A percentile compares a stretch with the other conserved stretches of the same genome.
Evolutionary conservation across 2,329 filamentous ascomycete species (phyloP).

Genomic region (Pestalotiopsis sp.): DNA sequence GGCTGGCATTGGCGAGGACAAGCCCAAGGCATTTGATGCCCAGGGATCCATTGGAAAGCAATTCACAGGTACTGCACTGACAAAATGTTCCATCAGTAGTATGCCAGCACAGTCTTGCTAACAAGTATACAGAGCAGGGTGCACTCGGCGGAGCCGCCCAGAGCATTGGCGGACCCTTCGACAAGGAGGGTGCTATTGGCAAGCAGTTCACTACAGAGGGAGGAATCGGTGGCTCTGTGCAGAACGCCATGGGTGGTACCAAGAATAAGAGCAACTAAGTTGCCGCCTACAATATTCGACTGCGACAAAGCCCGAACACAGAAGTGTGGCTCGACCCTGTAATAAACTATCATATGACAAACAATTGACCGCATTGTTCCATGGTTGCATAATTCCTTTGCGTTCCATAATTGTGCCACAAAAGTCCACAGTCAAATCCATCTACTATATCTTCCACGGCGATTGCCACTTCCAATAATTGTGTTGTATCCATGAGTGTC

Average conservation of each 20-base stretch:
- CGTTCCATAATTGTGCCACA: too few species aligned
- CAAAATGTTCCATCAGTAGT: neutral
- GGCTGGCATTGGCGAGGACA: conserved; percentile 30
- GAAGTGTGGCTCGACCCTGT: neutral
- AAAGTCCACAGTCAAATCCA: too few species aligned
- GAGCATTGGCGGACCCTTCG: conserved; percentile 51
- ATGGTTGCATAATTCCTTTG: too few species aligned
- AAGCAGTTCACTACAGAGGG: conserved; percentile 58
- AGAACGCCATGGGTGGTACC: conserved; percentile 44
- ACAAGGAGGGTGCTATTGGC: conserved; percentile 54
- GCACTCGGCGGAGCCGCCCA: conserved; percentile 52
- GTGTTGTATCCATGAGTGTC: too few species aligned
- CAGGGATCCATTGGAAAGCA: conserved; percentile 56
- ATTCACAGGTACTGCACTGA: conserved; percentile 47
- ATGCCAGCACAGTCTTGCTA: neutral
- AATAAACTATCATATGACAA: neutral
- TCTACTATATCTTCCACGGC: too few species aligned
- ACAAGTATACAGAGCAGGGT: conserved; percentile 39
- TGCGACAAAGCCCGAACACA: neutral
- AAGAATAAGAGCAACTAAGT: conserved; percentile 32
- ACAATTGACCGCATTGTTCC: neutral
- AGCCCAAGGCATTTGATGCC: conserved; percentile 48
- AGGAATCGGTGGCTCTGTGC: conserved; percentile 55
- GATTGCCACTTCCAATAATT: too few species aligned
- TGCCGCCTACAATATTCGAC: neutral